Base-by-base conservation (phyloP, 495 filamentous ascomycete species). In the Annulohypoxylon maeteangense region DNA sequence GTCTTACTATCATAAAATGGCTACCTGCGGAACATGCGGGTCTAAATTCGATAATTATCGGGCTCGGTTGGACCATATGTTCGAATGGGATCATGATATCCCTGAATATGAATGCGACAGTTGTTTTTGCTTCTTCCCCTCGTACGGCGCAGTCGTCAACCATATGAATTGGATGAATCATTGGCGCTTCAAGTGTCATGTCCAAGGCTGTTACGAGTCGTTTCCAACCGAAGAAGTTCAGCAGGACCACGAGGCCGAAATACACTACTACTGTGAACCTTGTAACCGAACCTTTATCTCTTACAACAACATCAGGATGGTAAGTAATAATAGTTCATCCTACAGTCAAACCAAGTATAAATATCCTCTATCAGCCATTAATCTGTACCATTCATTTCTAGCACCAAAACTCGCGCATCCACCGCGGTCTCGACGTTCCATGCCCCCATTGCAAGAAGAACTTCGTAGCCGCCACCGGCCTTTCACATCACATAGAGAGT, bases 401-500 rank as follows among this genome's bases (percentile, higher is more conserved):
- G 78, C 79, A 79, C 59, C 64, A 73, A 6, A 73, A 74, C 65
- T 78, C 76, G 1, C 45, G 59, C 4, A 38, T 23, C 64, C 79
- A 81, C 32, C 74, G 76, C 20, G 72, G 67, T 29, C 6, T 50
- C 14, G 29, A 67, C n/a, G 64, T 76, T 4, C 11, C 31, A 0
- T 81, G 79, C 38, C 76, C 78, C 68, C 78, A 76, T 29, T 81
- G 79, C 69, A 2, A 4, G 7, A 34, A 50, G 0, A 1, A 0
- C 20, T 79, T 50, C 44, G 36, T 70, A 4, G 75, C 61, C 4
- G 77, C 78, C 1, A 70, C 74, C 0, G 78, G 75, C 18, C 53
- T 80, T 18, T 60, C 67, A 1, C 72, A 79, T 58, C 79, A 80
- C 7, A 44, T 81, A 0, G 79, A 81, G 51, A 45, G 6, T 4